phyloP scores from a whole-genome alignment of 2,329 filamentous ascomycete species.

The Penicillium rolfsii region DNA sequence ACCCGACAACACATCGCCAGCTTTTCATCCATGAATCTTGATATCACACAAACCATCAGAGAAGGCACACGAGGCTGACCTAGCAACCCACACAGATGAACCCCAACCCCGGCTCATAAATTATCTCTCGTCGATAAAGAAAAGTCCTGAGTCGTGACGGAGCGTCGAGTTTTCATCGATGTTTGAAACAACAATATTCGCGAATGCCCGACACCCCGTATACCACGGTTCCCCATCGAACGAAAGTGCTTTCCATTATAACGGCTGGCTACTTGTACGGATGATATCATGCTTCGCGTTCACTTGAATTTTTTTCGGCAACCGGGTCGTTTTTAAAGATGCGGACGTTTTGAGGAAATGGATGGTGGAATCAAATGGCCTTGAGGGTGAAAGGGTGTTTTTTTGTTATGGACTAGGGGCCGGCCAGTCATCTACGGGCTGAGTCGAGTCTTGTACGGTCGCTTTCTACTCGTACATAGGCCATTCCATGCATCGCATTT shows the following conservation, averaged over 20 bases:
- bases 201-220: conserved; percentile 22
- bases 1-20: not conserved
- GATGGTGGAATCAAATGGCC: conserved; percentile 26
- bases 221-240: conserved; percentile 29
- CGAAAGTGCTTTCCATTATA: conserved; percentile 30
- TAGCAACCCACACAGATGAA: conserved; percentile 67
- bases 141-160: conserved; percentile 29
- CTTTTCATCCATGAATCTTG: not conserved
- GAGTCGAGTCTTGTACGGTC: conserved; percentile 22
- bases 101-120: conserved; percentile 77
- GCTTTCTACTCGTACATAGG: conserved; percentile 33
- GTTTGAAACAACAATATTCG: conserved; percentile 27
- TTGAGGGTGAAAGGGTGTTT: conserved; percentile 29
- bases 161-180: conserved; percentile 30
- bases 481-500: conserved; percentile 34
- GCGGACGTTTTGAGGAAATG: conserved; percentile 25
- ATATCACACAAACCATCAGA: not conserved
- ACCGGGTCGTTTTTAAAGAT: conserved; percentile 29
- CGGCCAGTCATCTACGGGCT: conserved; percentile 17
- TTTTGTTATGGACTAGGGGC: conserved; percentile 17
- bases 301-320: conserved; percentile 34
- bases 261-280: conserved; percentile 35
- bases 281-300: conserved; percentile 37
- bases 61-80: conserved; percentile 23
- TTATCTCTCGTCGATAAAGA: conserved; percentile 28